Conservation (phyloP, 306 rosid species). For the Cotoneaster glaucophyllus region DNA sequence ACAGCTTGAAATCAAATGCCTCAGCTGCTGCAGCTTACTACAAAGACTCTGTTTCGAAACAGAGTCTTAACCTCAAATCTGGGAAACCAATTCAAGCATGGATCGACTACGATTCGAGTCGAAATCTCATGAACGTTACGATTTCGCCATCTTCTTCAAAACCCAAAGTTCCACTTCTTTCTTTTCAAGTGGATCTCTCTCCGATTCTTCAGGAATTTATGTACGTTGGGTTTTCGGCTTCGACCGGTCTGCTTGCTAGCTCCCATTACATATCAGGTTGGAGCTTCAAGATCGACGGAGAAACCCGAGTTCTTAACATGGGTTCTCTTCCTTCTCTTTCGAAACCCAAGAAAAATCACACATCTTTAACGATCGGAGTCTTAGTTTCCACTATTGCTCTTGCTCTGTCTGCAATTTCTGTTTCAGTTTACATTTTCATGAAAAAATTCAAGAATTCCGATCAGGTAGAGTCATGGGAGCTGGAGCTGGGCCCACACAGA, state of each 20-base stretch:
- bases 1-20: slow-evolving; percentile 47
- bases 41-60: slow-evolving; percentile 21
- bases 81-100: slow-evolving; percentile 57
- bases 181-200: slow-evolving; percentile 51
- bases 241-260: slow-evolving; percentile 85
- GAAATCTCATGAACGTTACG: slow-evolving; percentile 33
- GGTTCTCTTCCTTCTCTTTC: slow-evolving; percentile 57
- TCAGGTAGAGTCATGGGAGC: slow-evolving; percentile 73
- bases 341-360: slow-evolving; percentile 46
- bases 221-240: slow-evolving; percentile 87
- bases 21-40: slow-evolving; percentile 44
- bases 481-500: slow-evolving; percentile 79
- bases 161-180: slow-evolving; percentile 50
- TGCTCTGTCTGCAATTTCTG: slow-evolving; percentile 8
- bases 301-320: slow-evolving; percentile 48
- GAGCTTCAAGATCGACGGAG: slow-evolving; percentile 71
- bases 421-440: slow-evolving; percentile 35
- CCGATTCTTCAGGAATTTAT: slow-evolving; percentile 41
- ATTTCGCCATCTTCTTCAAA: slow-evolving; percentile 52
- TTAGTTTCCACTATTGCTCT: slow-evolving; percentile 28
- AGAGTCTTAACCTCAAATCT: slow-evolving; percentile 42
- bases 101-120: slow-evolving; percentile 63
- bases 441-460: slow-evolving; percentile 60
- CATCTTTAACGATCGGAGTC: slow-evolving; percentile 29
- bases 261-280: slow-evolving; percentile 84